Evolutionary conservation across 352 stramenopile species (phyloP), one percentile per base, ranked within the genome.

Genomic region (Globisporangium lucens): DNA sequence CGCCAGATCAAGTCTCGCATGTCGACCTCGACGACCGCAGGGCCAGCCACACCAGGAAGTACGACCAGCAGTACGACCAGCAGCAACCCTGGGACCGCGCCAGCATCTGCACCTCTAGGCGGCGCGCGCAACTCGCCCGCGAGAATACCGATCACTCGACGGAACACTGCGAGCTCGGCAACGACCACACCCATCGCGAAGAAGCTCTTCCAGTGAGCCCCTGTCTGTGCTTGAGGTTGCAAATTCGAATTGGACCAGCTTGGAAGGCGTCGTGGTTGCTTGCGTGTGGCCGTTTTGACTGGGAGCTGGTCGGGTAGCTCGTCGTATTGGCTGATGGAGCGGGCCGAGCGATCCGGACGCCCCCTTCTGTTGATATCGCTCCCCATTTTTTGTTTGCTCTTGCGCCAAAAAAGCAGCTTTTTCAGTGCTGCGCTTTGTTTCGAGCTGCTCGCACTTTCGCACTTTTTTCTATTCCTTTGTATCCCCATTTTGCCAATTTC

Each of bases 1-100:
- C 81, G 86, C 24, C 87, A 96, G 72, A 89, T 96, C 74, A 93
- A 92, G 73, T 74, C 79, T 13, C 80, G 83, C 20, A 71, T 75
- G 36, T 75, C 74, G 9, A 22, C 61, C 12, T 66, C 61, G 46
- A 33, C 56, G 10, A 41, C 29, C 4, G n/a, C 46, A 17, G 57
- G 17, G 7, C 47, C 57, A 10, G 49, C 56, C 20, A 70, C 56
- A n/a, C 56, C 56, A n/a, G 36, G 65, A 3, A 70, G 57, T 29
- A 61, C 56, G 15, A 65, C 56, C 10, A 70, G 56, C 47, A 70
- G 64, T 58, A 69, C 56, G 17, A 63, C 53, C 12, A 68, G 64
- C 53, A 65, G 38, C 30, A 70, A 38, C n/a, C 55, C 55, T 27
- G 17, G 15, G 55, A 22, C 22, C 17, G 29, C 55, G 6, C 63